Percentiles rank a stretch among this genome's conserved stretches.
Evolutionary conservation across 805 yeast species (phyloP).

Genomic region (Starmera quercuum): DNA sequence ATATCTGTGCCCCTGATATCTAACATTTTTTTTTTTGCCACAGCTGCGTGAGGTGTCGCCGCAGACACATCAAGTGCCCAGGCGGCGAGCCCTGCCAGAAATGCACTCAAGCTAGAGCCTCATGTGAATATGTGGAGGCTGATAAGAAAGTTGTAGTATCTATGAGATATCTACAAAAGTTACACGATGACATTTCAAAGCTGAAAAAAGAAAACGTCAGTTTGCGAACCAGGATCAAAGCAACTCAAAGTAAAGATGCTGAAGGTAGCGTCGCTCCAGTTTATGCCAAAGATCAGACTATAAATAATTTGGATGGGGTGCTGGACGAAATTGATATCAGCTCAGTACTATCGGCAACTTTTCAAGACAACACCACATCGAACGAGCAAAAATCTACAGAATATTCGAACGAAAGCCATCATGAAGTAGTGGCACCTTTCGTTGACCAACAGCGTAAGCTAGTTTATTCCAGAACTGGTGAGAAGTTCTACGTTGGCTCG

Average conservation of each 20-base stretch:
- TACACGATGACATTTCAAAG: constrained; percentile 61
- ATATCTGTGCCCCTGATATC: no score
- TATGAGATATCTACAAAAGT: constrained; percentile 55
- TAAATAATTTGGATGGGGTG: background rate
- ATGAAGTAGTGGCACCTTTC: constrained; percentile 62
- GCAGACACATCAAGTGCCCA: constrained; percentile 69
- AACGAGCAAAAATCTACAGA: background rate
- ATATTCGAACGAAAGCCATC: constrained; percentile 6
- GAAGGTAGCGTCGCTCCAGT: constrained; percentile 9
- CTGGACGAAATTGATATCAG: background rate
- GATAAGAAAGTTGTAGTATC: constrained; percentile 69
- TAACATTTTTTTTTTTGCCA: no score
- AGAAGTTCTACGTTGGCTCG: constrained; percentile 68
- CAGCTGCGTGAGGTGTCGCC: constrained; percentile 56
- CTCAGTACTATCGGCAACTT: constrained; percentile 1
- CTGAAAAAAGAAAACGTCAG: constrained; percentile 60
- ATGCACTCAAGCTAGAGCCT: constrained; percentile 45
- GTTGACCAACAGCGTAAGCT: constrained; percentile 65
- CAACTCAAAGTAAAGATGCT: constrained; percentile 20
- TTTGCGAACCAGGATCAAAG: constrained; percentile 29
- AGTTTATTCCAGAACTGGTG: constrained; percentile 70
- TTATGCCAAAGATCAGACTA: constrained; percentile 2
- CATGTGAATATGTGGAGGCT: constrained; percentile 66
- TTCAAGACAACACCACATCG: constrained; percentile 1
- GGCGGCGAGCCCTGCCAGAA: constrained; percentile 70